Base-by-base conservation (phyloP, 2,329 filamentous ascomycete genomes). In the Massarina eburnea region DNA sequence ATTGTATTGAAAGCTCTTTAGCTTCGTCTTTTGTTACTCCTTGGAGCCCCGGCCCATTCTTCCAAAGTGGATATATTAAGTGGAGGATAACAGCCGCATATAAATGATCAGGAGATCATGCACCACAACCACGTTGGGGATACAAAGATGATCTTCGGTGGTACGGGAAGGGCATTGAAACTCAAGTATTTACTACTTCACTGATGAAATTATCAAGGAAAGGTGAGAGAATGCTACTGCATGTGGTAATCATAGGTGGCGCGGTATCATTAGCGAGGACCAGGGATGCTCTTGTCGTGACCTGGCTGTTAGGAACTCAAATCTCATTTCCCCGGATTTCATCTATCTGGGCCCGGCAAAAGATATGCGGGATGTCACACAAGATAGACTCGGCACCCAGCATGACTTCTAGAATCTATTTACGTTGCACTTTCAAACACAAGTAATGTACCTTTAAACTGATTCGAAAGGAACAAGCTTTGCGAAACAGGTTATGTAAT, bases 41-140 rank as follows among this genome's bases (percentile, higher is more conserved):
- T 54, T 51, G 58, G 58, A 51, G 54, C 45, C 27, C 56, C 55
- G 48, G 52, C 48, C 46, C 56, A 49, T 39, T 39, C 51, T 56
- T 56, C 59, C 57, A 47, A 46, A 57, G 47, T 57, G 51, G 46
- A 30, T 30, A 30, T 30, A 30, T 30, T 30, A 30, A 30, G 27
- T 14, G 27, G 12, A 14, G 7, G 27, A 30, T 30, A 6, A 30
- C n/a, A 30, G 12, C 27, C 27, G 27, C 27, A 30, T 30, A 8
- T 30, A 30, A 30, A 30, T 30, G 27, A 30, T 30, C 27, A 30
- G 27, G 27, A 30, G 27, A 30, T 30, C 7, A 14, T 30, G 27
- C 27, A 14, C 5, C 4, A 14, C 27, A 30, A 8, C 12, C 27
- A 30, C 12, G 12, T 30, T 14, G 12, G 27, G 27, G 5, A 14